Conservation (phyloP, 352 stramenopile genomes). For the Phytophthora uliginosa region DNA sequence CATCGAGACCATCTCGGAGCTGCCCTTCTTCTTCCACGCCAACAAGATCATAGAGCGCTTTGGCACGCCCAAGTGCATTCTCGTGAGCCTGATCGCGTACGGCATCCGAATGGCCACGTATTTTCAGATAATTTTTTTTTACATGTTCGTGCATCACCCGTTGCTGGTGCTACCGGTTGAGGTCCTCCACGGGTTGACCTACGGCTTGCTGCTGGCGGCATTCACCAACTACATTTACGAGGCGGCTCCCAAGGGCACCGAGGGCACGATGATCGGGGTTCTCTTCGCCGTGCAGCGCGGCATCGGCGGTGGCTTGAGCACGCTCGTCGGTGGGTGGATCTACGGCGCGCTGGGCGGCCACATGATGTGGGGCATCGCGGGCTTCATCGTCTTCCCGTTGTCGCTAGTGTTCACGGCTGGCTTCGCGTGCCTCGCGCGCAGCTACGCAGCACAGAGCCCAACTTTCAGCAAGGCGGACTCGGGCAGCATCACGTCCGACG, state of each 20-base stretch:
- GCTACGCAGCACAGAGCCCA: slow-evolving; percentile 37
- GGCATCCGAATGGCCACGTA: slow-evolving; percentile 49
- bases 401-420: slow-evolving; percentile 29
- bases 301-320: slow-evolving; percentile 44
- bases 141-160: slow-evolving; percentile 48
- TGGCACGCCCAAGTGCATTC: slow-evolving; percentile 47
- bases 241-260: slow-evolving; percentile 39
- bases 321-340: slow-evolving; percentile 48
- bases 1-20: slow-evolving; percentile 51
- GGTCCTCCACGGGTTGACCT: slow-evolving; percentile 54
- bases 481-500: slow-evolving; percentile 40
- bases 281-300: slow-evolving; percentile 50
- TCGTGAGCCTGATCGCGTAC: slow-evolving; percentile 47
- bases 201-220: slow-evolving; percentile 44
- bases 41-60: slow-evolving; percentile 53
- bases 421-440: slow-evolving; percentile 42
- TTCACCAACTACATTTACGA: slow-evolving; percentile 61
- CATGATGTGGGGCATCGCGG: slow-evolving; percentile 51
- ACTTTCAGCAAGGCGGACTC: slow-evolving; percentile 27
- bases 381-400: slow-evolving; percentile 46
- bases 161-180: slow-evolving; percentile 52
- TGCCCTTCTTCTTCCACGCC: slow-evolving; percentile 61
- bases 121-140: too few relatives aligned
- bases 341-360: slow-evolving; percentile 46
- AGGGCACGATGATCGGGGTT: slow-evolving; percentile 58